Evolutionary conservation across 805 yeast genomes (phyloP).

Genomic region (Cyberlindnera xishuangbannaensis): DNA sequence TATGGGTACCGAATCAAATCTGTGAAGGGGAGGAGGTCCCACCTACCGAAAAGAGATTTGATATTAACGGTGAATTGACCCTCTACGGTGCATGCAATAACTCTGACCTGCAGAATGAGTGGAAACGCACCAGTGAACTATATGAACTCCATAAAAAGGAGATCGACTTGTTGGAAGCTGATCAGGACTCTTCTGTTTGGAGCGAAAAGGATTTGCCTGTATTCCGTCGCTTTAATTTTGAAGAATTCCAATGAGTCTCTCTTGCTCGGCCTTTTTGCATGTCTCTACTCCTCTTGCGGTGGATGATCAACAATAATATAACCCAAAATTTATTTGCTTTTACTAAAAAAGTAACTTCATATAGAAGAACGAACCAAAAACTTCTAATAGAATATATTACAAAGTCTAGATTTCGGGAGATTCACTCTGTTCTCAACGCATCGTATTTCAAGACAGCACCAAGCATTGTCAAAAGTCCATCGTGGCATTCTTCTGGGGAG

Average conservation of each 20-base stretch:
- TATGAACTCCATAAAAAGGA: conserved; percentile 26
- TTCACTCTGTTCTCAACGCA: conserved; percentile 14
- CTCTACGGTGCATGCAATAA: conserved; percentile 36
- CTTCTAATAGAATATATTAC: no score
- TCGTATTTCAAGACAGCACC: conserved; percentile 43
- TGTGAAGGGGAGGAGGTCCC: conserved; percentile 30
- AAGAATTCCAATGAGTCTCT: conserved; percentile 7
- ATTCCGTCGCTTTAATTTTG: conserved; percentile 25
- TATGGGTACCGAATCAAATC: conserved; percentile 42
- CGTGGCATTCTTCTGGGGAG: conserved; percentile 56
- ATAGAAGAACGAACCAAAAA: no score
- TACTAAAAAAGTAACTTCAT: no score
- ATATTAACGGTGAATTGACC: conserved; percentile 26
- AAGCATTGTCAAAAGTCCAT: conserved; percentile 52
- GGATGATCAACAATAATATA: no score
- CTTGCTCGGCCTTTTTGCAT: no score
- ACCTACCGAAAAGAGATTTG: conserved; percentile 20
- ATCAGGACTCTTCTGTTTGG: conserved; percentile 15
- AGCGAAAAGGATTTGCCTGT: conserved; percentile 31
- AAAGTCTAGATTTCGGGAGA: no score
- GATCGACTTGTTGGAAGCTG: conserved; percentile 23
- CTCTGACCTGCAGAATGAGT: conserved; percentile 33
- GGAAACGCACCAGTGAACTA: conserved; percentile 25
- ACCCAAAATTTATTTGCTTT: no score
- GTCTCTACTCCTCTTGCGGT: no score